phyloP scores from a whole-genome alignment of 257 asterid genomes.

The Solanum chilense region DNA sequence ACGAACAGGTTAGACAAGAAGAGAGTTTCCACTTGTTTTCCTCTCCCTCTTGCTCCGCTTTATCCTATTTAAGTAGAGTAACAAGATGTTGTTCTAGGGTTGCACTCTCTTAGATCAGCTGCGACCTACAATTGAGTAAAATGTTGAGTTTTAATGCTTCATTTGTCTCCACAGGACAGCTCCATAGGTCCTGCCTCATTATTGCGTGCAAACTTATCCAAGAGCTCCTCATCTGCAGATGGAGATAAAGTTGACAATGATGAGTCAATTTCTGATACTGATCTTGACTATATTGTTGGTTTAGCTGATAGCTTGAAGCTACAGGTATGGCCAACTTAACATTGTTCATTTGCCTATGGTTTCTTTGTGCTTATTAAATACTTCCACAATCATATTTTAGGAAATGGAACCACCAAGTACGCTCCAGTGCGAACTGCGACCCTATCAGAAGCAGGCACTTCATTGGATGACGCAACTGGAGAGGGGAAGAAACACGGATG shows the following conservation, averaged over 20 bases:
- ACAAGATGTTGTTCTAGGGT: not conserved
- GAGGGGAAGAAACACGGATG: conserved; percentile 53
- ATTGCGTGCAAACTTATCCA: conserved; percentile 31
- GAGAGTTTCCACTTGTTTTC: not conserved
- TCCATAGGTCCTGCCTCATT: conserved; percentile 34
- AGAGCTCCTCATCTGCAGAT: conserved; percentile 28
- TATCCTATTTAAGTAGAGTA: not conserved
- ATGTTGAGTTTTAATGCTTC: conserved; percentile 7
- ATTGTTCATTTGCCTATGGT: not conserved
- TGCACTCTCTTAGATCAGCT: not conserved
- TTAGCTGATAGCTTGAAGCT: conserved; percentile 57
- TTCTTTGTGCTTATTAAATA: conserved; percentile 3
- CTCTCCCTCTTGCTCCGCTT: not conserved
- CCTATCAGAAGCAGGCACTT: conserved; percentile 99
- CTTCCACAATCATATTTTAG: conserved; percentile 22
- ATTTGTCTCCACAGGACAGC: conserved; percentile 43
- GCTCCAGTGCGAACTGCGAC: conserved; percentile 77
- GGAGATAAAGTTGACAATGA: conserved; percentile 53
- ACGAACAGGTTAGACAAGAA: conserved; percentile 40
- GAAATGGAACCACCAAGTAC: conserved; percentile 93
- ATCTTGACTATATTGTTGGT: conserved; percentile 88
- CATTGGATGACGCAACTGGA: conserved; percentile 86
- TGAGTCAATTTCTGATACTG: conserved; percentile 76
- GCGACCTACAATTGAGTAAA: not conserved
- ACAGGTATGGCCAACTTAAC: conserved; percentile 37